Evolutionary conservation across 2,329 filamentous ascomycete species (phyloP).

Genomic region (Sporothrix brunneoviolacea): DNA sequence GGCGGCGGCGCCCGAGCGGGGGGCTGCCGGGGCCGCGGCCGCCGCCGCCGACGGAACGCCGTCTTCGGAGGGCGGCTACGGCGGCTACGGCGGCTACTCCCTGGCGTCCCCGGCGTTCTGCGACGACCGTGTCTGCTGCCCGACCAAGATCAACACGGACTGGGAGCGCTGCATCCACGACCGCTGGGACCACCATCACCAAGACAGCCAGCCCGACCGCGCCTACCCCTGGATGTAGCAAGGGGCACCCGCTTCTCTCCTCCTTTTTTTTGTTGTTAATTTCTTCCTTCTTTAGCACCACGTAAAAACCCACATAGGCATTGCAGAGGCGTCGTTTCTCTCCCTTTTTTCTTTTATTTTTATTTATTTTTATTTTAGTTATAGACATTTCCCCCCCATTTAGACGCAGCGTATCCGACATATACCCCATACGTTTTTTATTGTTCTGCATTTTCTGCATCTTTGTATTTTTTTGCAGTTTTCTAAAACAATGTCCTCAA

Average conservation of each 20-base stretch:
- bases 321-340: neutral
- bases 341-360: neutral
- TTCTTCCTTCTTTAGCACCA: slow-evolving; percentile 5
- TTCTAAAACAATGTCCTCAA: too few relatives aligned
- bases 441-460: too few relatives aligned
- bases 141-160: neutral
- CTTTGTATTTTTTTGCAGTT: too few relatives aligned
- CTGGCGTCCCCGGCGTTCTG: slow-evolving; percentile 3
- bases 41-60: too few relatives aligned
- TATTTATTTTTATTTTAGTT: neutral
- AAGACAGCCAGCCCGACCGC: neutral
- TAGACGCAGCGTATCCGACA: neutral
- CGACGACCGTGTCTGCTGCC: slow-evolving; percentile 7
- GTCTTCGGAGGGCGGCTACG: too few relatives aligned
- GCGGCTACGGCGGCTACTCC: slow-evolving; percentile 3
- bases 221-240: too few relatives aligned
- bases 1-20: too few relatives aligned
- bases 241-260: too few relatives aligned
- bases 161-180: slow-evolving; percentile 7
- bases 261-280: neutral
- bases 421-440: too few relatives aligned
- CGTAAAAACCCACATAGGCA: too few relatives aligned
- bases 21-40: too few relatives aligned
- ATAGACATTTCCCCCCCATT: neutral
- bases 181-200: slow-evolving; percentile 3